Base-by-base conservation (phyloP, 208 protist genomes). In the Trypanosoma theileri region DNA sequence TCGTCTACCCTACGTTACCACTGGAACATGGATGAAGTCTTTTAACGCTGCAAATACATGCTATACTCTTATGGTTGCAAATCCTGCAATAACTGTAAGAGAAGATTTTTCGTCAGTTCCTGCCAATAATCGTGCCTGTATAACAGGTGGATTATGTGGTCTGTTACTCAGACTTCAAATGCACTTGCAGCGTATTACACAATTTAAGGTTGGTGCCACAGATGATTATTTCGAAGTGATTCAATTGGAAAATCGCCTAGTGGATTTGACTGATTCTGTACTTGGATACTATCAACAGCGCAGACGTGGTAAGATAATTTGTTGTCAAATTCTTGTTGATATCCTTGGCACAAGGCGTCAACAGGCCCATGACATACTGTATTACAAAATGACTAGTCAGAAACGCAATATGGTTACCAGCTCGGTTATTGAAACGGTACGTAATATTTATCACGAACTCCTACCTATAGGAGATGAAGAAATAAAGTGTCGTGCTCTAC, bases 361-460 rank as follows among this genome's bases (percentile, higher is more conserved):
- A 66, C 60, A 81, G 51, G 90, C 86, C 0, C 90, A 95, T 65
- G 64, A 81, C 24, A 65, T 95, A 42, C 75, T 95, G 55, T 92
- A 82, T 64, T 11, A 46, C 3, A 66, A 67, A 45, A 71, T 85
- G 65, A 1, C 55, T 70, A 57, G 21, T 35, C 28, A 54, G 45
- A 48, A 51, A 16, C 74, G 74, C 22, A 77, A 60, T 28, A 48
- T 93, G 13, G 82, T 93, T 44, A 72, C 75, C 41, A 66, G 42
- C 24, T 89, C 82, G 19, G 74, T 92, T 22, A 57, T 84, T 31
- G 79, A 88, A 46, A 93, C 85, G 3, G 76, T 95, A 24, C 63
- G 69, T 24, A 65, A 76, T 13, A 62, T 95, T 24, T 75, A 81
- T 77, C 84, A 65, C 31, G 66, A 85, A 70, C 59, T 80, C 60